Evolutionary conservation across 495 filamentous ascomycete species (phyloP).

Genomic region (Penicillium desertorum): DNA sequence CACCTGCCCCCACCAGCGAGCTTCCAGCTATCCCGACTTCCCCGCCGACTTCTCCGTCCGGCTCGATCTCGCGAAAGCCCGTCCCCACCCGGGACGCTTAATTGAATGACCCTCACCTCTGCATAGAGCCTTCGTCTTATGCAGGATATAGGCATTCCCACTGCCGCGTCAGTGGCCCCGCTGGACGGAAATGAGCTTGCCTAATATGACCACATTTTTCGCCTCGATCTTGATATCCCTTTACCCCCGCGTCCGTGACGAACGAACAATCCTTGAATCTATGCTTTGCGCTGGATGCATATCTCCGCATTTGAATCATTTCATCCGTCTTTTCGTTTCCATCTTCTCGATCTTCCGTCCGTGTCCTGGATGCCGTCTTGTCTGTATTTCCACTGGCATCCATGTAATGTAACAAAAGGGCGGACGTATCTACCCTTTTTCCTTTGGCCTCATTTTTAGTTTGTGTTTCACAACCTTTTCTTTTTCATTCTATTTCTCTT

Average conservation of each 20-base stretch:
- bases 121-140: not conserved
- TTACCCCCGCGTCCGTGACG: conserved; percentile 25
- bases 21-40: conserved; percentile 34
- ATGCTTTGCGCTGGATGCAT: conserved; percentile 5
- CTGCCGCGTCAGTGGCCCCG: conserved; percentile 19
- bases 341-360: conserved; percentile 1
- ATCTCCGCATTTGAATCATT: conserved; percentile 11
- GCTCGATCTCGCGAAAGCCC: conserved; percentile 37
- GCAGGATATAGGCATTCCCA: conserved; percentile 13
- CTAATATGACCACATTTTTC: conserved; percentile 13
- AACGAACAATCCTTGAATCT: conserved; percentile 16
- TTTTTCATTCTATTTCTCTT: not conserved
- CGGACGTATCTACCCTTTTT: not conserved
- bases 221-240: conserved; percentile 14
- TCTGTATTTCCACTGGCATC: conserved; percentile 12
- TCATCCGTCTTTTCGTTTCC: conserved; percentile 2
- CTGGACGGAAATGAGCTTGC: conserved; percentile 27
- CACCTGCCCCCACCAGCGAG: conserved; percentile 33
- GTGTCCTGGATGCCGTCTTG: not conserved
- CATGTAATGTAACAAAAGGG: conserved; percentile 7
- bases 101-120: conserved; percentile 6
- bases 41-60: conserved; percentile 17
- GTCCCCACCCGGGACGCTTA: conserved; percentile 16
- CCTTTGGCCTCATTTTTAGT: not conserved
- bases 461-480: not conserved